These are phyloP conservation scores for Tricholomella constricta DNA, from an alignment of 768 basidiomycete species.

Conservation along the genomic window DNA sequence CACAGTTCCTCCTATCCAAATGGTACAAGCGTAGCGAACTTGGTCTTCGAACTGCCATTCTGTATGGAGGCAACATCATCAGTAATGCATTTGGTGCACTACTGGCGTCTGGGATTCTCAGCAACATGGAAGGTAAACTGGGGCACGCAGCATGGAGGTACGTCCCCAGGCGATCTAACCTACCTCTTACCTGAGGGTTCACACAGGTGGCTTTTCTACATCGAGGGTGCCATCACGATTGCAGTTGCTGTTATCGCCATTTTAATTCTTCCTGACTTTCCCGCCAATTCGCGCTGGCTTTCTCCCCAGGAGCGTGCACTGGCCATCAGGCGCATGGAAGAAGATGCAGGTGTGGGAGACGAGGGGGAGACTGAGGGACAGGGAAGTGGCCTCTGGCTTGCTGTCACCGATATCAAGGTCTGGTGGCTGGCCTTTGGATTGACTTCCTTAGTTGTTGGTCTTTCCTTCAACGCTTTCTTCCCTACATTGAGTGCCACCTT, in stretches of 20 bases:
- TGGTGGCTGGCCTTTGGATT: constrained; percentile 54
- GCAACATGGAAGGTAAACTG: constrained; percentile 66
- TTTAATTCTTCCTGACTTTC: constrained; percentile 77
- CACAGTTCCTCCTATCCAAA: constrained; percentile 55
- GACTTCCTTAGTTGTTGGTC: constrained; percentile 48
- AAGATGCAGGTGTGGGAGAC: constrained; percentile 46
- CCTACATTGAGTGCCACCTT: constrained; percentile 72
- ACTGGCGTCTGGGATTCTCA: constrained; percentile 75
- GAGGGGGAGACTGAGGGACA: constrained; percentile 28
- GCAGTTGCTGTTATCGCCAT: constrained; percentile 49
- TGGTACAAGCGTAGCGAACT: constrained; percentile 78
- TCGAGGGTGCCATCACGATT: constrained; percentile 64
- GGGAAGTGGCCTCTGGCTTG: constrained; percentile 51
- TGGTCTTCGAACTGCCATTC: constrained; percentile 65
- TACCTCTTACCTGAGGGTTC: background rate
- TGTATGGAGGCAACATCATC: constrained; percentile 73
- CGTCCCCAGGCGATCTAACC: constrained; percentile 10
- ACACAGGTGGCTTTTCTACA: constrained; percentile 69
- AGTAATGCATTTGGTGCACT: constrained; percentile 83
- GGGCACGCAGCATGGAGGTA: constrained; percentile 76
- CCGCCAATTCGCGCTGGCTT: constrained; percentile 57
- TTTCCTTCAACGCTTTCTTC: constrained; percentile 74
- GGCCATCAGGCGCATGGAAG: constrained; percentile 60
- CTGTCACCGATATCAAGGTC: constrained; percentile 71
- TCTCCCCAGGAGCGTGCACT: constrained; percentile 56